A percentile compares a stretch with the other conserved stretches of the same genome.
These are phyloP conservation scores for Alternaria solani DNA, from an alignment of 2,329 filamentous ascomycete genomes.

Conservation along the genomic window DNA sequence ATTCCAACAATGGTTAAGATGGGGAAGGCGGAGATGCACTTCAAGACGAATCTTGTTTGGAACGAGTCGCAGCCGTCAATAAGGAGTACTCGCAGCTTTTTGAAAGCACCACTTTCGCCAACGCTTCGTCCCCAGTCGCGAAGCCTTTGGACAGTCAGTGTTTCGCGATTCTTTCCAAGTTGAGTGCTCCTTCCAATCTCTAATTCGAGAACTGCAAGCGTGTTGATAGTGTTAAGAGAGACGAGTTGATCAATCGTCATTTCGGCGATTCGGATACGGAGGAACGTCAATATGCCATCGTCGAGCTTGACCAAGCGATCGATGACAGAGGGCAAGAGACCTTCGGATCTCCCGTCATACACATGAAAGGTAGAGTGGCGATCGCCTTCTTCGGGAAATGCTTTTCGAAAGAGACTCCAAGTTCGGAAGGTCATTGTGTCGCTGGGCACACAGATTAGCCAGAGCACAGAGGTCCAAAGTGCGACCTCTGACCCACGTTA, in stretches of 20 bases:
- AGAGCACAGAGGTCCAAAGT: not conserved
- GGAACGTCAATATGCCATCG: constrained; percentile 24
- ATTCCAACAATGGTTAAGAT: constrained; percentile 25
- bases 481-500: constrained; percentile 17
- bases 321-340: constrained; percentile 22
- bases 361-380: constrained; percentile 21
- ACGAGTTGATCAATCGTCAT: constrained; percentile 26
- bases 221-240: constrained; percentile 23
- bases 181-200: not conserved
- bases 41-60: constrained; percentile 9
- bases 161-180: not conserved
- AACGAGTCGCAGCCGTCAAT: constrained; percentile 18
- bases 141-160: constrained; percentile 14
- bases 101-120: constrained; percentile 26
- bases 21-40: constrained; percentile 23
- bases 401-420: constrained; percentile 28
- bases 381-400: constrained; percentile 28
- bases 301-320: constrained; percentile 24
- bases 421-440: constrained; percentile 25
- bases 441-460: constrained; percentile 12
- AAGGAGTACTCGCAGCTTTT: constrained; percentile 25
- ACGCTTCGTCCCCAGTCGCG: constrained; percentile 32
- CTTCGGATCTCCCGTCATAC: not conserved
- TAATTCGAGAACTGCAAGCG: constrained; percentile 28
- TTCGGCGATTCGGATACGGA: constrained; percentile 23